phyloP scores from a whole-genome alignment of 148 eudicot species.

The Vaccinium corymbosum region DNA sequence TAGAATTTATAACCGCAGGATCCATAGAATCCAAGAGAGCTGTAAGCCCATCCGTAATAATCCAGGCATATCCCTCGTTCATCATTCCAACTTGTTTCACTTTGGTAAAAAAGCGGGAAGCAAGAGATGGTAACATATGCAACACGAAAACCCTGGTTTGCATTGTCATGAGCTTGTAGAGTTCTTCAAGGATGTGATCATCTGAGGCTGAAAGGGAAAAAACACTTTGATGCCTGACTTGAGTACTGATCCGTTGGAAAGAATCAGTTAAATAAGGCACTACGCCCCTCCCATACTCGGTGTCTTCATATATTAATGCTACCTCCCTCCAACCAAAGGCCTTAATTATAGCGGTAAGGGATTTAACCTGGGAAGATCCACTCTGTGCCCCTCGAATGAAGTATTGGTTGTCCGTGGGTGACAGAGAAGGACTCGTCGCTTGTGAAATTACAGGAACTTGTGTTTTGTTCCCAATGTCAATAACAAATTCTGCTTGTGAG shows the following conservation, averaged over 20 bases:
- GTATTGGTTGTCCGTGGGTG: slow-evolving; percentile 41
- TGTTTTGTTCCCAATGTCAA: slow-evolving; percentile 37
- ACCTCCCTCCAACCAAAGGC: slow-evolving; percentile 59
- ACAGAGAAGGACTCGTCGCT: slow-evolving; percentile 53
- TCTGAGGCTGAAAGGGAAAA: slow-evolving; percentile 44
- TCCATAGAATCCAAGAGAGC: slow-evolving; percentile 39
- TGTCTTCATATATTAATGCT: slow-evolving; percentile 44
- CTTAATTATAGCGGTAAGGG: slow-evolving; percentile 47
- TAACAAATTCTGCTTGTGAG: slow-evolving; percentile 51
- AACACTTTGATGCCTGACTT: slow-evolving; percentile 32
- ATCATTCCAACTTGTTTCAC: slow-evolving; percentile 63
- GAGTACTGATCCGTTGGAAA: slow-evolving; percentile 26
- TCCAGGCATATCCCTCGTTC: slow-evolving; percentile 66
- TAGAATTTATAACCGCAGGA: slow-evolving; percentile 29
- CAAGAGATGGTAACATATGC: slow-evolving; percentile 48
- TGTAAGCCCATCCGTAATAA: slow-evolving; percentile 45
- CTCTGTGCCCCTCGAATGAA: slow-evolving; percentile 48
- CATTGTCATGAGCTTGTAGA: slow-evolving; percentile 46
- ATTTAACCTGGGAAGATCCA: slow-evolving; percentile 44
- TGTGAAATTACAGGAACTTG: slow-evolving; percentile 56
- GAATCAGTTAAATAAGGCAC: slow-evolving; percentile 43
- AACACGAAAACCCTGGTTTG: slow-evolving; percentile 64
- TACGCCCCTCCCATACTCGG: slow-evolving; percentile 44
- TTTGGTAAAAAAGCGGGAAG: slow-evolving; percentile 39
- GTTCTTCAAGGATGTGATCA: slow-evolving; percentile 45